A percentile compares a stretch with the other conserved stretches of the same genome.
phyloP scores from a whole-genome alignment of 2,329 filamentous ascomycete genomes.

The Cercospora zeina region DNA sequence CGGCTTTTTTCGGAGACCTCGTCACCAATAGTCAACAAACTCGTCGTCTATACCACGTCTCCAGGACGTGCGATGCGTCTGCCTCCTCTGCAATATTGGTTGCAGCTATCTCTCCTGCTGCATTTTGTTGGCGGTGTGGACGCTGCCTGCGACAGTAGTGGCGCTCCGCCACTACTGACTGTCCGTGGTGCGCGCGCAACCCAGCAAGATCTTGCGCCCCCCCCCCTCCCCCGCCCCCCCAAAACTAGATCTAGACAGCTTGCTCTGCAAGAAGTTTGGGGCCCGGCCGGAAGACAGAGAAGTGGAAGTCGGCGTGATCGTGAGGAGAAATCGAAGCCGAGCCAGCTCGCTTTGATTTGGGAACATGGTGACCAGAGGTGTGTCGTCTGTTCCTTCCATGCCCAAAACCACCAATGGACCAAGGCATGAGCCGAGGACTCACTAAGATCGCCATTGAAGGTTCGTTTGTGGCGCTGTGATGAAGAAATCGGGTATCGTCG shows the following conservation, averaged over 20 bases:
- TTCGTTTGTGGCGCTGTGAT: background rate
- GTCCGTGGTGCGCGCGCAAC: background rate
- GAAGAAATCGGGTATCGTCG: background rate
- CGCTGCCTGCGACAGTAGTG: background rate
- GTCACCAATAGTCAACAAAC: no score
- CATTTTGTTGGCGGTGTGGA: no score
- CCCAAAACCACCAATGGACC: background rate
- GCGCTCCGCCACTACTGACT: background rate
- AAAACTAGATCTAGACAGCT: background rate
- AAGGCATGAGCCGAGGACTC: background rate
- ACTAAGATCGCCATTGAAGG: background rate
- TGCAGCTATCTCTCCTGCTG: background rate
- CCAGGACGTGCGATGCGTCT: background rate
- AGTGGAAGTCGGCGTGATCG: background rate
- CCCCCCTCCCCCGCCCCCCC: no score
- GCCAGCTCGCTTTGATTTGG: constrained; percentile 4
- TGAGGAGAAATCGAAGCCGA: constrained; percentile 3
- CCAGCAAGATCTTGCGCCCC: background rate
- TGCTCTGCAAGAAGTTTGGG: background rate
- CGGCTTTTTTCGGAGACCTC: background rate
- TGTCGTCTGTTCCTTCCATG: background rate
- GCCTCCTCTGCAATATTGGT: background rate
- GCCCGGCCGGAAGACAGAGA: background rate
- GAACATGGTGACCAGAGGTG: background rate
- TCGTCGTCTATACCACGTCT: constrained; percentile 4